Base-by-base conservation (phyloP, 305 asterid species). In the Solanum hybrid region DNA sequence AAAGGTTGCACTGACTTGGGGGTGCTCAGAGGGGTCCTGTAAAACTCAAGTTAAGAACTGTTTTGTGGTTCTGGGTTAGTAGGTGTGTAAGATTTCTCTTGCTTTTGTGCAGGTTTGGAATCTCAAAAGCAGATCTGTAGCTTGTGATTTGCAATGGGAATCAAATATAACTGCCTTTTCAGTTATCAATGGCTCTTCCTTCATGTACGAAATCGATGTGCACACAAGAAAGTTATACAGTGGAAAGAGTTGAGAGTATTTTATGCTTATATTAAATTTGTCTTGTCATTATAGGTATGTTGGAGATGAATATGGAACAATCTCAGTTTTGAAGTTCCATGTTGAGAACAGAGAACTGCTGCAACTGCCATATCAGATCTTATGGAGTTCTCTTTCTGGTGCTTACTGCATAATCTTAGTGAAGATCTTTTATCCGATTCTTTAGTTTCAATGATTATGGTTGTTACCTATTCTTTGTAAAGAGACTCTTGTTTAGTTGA, bases 141-240 rank as follows among this genome's bases (percentile, higher is more conserved):
- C 95, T 92, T 94, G 95, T 92, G 94, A 92, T 90, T 95, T 97
- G 87, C 96, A 91, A 87, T 96, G 98, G 99, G 95, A 94, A 93
- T 95, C 98, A 90, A 96, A 93, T 92, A 93, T 96, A 91, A 96
- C 98, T 87, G 98, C 98, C 90, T 95, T 97, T 92, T 96, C 99
- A 89, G 93, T 97, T 87, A 94, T 97, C 95, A 91, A 91, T 92
- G 98, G 98, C 90, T 96, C 99, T 91, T 89, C 90, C 42, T 95
- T 93, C 94, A 95, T 97, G 99, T 97, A 96, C 89, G 98, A 90
- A 89, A 26, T 83, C 90, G 85, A 92, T 89, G 86, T 89, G 64
- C 81, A 90, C 64, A 22, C 71, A 22, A 73, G 67, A 46, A 22
- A 40, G 18, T 86, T 90, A 83, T 88, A 88, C n/a, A 29, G 74